Base-by-base conservation (phyloP, 2,329 filamentous ascomycete genomes). In the Cercospora sojina region DNA sequence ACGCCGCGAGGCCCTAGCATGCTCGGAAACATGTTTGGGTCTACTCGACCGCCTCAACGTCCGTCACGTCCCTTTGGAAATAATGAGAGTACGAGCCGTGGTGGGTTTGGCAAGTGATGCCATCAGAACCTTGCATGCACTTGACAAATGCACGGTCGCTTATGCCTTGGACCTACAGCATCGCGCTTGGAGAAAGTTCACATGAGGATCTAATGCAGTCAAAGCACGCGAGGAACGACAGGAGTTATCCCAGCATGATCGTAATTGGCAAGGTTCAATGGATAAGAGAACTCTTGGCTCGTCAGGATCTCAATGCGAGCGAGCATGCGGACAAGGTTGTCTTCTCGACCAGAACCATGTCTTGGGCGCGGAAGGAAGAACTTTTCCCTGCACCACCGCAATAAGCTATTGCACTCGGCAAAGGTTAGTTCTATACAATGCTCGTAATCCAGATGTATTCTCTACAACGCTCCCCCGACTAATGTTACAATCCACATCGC, bases 401-500 rank as follows among this genome's bases (percentile, higher is more conserved):
- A 27, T 27, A 25, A 27, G 47, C 20, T 51, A 25, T 51, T 51
- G 23, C 47, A 51, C 23, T 27, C 9, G 53, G 16, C 53, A 57
- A 29, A 56, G 31, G 7, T 38, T 38, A 27, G 6, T n/a, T 6
- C 10, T n/a, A 27, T 31, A 31, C 29, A 32, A 56, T n/a, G 12
- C 51, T 56, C 7, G 51, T 18, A 10, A 27, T 32, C 25, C 31
- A 57, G 10, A 31, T 49, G 38, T 49, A 47, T 57, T 3, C 10
- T 56, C 20, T 77, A 97, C 76, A 98, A 82, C n/a, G 93, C 93
- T 13, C 94, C 94, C 0, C 94, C 94, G 7, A 97, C 86, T 35
- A 92, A 82, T 73, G 88, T 87, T 5, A 97, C 93, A 65, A 97
- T 90, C 92, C 92, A 96, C 93, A 98, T 97, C 3, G 93, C 92